Evolutionary conservation across 257 asterid species (phyloP).

Genomic region (Solanum dulcamara): DNA sequence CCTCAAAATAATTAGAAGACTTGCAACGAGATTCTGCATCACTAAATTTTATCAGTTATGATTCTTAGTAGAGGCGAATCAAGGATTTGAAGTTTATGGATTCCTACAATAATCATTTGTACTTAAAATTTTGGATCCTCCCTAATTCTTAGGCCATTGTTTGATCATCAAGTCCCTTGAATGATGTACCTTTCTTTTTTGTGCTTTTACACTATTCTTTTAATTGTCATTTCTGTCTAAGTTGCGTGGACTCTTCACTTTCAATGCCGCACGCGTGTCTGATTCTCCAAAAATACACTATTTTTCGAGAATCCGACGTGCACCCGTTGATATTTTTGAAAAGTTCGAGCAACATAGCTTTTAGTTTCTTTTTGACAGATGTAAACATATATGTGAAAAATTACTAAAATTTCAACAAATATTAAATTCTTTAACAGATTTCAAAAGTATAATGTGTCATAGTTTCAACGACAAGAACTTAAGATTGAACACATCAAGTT

Average conservation of each 20-base stretch:
- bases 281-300: too few relatives aligned
- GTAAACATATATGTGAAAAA: neutral
- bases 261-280: too few relatives aligned
- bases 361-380: neutral
- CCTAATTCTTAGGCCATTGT: neutral
- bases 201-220: neutral
- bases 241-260: too few relatives aligned
- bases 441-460: neutral
- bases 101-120: neutral
- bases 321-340: too few relatives aligned
- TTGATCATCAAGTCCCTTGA: too few relatives aligned
- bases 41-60: neutral
- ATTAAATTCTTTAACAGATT: neutral
- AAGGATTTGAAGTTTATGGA: neutral
- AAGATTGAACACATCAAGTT: neutral
- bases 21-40: neutral
- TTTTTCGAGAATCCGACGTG: too few relatives aligned
- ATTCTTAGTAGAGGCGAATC: neutral
- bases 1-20: neutral
- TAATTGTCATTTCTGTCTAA: neutral
- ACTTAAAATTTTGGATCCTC: neutral
- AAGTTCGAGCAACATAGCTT: too few relatives aligned
- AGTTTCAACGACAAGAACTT: neutral
- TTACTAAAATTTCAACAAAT: neutral
- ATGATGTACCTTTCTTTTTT: too few relatives aligned